Conservation (phyloP, 2,329 filamentous ascomycete genomes). For the Chaetoscypha palmicola region DNA sequence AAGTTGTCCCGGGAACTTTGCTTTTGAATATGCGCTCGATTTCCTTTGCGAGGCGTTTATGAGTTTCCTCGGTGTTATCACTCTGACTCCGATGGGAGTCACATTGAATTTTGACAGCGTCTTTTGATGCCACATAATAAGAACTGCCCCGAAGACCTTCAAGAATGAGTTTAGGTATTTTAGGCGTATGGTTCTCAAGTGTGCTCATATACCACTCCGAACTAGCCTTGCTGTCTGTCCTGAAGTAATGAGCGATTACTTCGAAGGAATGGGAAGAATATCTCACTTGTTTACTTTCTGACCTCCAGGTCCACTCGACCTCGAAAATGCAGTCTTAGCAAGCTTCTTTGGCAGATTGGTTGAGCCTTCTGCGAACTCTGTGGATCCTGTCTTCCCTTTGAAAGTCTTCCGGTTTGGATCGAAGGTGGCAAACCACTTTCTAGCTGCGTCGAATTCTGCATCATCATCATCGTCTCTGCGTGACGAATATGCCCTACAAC, state of each 20-base stretch:
- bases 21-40: slow-evolving; percentile 24
- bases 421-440: slow-evolving; percentile 27
- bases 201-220: slow-evolving; percentile 26
- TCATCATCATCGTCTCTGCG: slow-evolving; percentile 12
- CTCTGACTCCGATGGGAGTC: slow-evolving; percentile 24
- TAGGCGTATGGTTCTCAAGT: slow-evolving; percentile 14
- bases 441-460: slow-evolving; percentile 23
- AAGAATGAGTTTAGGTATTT: slow-evolving; percentile 17
- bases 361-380: background rate
- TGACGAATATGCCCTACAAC: slow-evolving; percentile 19
- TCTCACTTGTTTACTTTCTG: slow-evolving; percentile 32
- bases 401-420: slow-evolving; percentile 1
- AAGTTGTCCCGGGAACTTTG: slow-evolving; percentile 27
- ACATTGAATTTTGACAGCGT: slow-evolving; percentile 28
- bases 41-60: slow-evolving; percentile 24
- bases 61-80: slow-evolving; percentile 26
- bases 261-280: background rate
- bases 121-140: slow-evolving; percentile 26
- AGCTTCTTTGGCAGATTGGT: slow-evolving; percentile 13
- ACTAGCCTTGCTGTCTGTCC: slow-evolving; percentile 30
- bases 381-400: background rate
- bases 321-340: slow-evolving; percentile 23
- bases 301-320: slow-evolving; percentile 28
- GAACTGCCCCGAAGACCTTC: slow-evolving; percentile 24
- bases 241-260: too few species aligned